phyloP scores from a whole-genome alignment of 2,329 filamentous ascomycete genomes.

The Aureobasidium sp. region DNA sequence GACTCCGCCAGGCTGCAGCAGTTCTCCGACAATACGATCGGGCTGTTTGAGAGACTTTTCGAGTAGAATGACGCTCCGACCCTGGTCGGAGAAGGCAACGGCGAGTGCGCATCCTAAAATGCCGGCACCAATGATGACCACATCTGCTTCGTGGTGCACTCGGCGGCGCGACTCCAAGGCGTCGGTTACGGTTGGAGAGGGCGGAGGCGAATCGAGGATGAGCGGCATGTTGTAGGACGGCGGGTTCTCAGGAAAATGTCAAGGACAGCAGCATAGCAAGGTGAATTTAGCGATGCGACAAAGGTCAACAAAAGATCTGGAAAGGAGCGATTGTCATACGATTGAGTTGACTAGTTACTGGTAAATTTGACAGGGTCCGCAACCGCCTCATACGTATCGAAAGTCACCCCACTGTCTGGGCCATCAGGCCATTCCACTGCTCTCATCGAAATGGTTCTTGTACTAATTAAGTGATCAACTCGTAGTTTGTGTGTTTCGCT shows the following conservation, averaged over 20 bases:
- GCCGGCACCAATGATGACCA: conserved; percentile 87
- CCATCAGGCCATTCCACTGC: conserved; percentile 2
- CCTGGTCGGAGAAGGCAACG: conserved; percentile 77
- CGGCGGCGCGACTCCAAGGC: conserved; percentile 39
- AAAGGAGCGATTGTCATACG: neutral
- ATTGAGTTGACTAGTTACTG: neutral
- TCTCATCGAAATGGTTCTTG: neutral
- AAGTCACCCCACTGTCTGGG: neutral
- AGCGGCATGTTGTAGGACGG: conserved; percentile 20
- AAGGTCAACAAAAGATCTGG: neutral
- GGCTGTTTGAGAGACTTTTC: conserved; percentile 88
- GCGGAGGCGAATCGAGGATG: conserved; percentile 23
- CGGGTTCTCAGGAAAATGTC: neutral
- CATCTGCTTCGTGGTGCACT: conserved; percentile 61
- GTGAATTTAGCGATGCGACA: neutral
- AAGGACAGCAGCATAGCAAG: neutral
- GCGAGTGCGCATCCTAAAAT: conserved; percentile 84
- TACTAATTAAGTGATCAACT: neutral
- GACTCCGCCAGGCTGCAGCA: conserved; percentile 88
- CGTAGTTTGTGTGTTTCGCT: neutral
- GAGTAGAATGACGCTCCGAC: conserved; percentile 80
- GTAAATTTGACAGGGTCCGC: conserved; percentile 10
- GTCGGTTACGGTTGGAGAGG: conserved; percentile 21
- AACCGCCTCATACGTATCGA: neutral
- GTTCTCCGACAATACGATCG: conserved; percentile 90